Percentiles rank a stretch among this genome's conserved stretches.
These are phyloP conservation scores for Pharnaceum exiguum DNA, from an alignment of 148 eudicot species.

Conservation along the genomic window DNA sequence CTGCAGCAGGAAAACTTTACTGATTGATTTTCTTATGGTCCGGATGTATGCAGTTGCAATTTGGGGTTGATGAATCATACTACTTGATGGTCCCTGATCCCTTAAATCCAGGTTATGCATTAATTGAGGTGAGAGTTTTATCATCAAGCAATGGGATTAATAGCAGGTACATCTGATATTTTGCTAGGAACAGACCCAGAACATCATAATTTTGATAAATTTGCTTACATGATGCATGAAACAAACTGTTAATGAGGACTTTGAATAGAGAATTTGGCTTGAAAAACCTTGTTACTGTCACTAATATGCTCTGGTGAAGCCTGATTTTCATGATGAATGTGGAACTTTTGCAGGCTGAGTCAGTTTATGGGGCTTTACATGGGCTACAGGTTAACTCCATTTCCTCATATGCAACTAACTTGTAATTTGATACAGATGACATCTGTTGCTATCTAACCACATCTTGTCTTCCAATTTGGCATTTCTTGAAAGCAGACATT, in stretches of 20 bases:
- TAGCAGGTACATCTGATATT: neutral
- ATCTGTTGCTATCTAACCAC: neutral
- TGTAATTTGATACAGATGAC: neutral
- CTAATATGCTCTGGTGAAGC: neutral
- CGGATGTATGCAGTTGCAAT: constrained; percentile 74
- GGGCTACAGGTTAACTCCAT: constrained; percentile 80
- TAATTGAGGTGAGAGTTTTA: constrained; percentile 42
- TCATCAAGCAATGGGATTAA: neutral
- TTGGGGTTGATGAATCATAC: constrained; percentile 76
- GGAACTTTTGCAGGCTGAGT: constrained; percentile 58
- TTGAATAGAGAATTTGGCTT: too few relatives aligned
- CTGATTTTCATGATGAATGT: neutral
- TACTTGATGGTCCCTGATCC: constrained; percentile 40
- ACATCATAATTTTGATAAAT: too few relatives aligned
- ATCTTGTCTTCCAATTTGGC: too few relatives aligned
- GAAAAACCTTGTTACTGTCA: neutral
- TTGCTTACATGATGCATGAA: too few relatives aligned
- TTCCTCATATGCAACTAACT: constrained; percentile 4
- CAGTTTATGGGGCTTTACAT: constrained; percentile 93
- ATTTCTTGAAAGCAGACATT: constrained; percentile 58
- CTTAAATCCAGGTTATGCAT: constrained; percentile 52
- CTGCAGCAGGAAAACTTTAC: constrained; percentile 3
- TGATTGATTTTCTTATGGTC: constrained; percentile 6
- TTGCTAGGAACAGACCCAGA: too few relatives aligned
- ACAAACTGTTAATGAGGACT: too few relatives aligned